phyloP scores from a whole-genome alignment of 495 filamentous ascomycete genomes.

The Aspergillus biplanus region DNA sequence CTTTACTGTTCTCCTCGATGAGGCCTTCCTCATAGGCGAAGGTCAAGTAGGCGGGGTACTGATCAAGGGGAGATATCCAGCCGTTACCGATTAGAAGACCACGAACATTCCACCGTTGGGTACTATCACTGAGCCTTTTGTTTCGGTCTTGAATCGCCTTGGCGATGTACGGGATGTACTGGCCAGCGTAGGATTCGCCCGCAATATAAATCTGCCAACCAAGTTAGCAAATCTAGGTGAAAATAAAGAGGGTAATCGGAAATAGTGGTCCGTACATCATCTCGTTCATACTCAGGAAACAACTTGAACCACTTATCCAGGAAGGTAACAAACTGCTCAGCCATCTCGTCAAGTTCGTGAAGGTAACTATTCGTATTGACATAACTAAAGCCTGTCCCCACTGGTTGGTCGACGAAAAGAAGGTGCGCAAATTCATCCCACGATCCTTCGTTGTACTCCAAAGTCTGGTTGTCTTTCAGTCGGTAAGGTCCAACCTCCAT shows the following conservation, averaged over 20 bases:
- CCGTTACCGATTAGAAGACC: constrained; percentile 95
- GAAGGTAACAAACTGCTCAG: constrained; percentile 82
- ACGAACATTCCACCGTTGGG: constrained; percentile 70
- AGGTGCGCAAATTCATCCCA: constrained; percentile 98
- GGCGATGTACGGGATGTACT: constrained; percentile 96
- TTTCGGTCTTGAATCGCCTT: constrained; percentile 86
- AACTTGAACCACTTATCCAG: constrained; percentile 86
- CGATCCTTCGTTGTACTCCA: constrained; percentile 84
- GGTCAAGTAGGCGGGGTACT: constrained; percentile 85
- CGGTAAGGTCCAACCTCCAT: constrained; percentile 98
- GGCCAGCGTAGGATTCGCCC: constrained; percentile 95
- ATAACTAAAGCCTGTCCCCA: constrained; percentile 95
- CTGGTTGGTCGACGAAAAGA: constrained; percentile 94
- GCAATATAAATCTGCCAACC: constrained; percentile 78
- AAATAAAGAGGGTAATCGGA: constrained; percentile 8
- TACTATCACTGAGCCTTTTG: constrained; percentile 37
- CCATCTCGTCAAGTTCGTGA: constrained; percentile 86
- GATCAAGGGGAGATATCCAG: constrained; percentile 88
- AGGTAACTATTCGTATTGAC: constrained; percentile 85
- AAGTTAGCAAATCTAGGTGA: constrained; percentile 32
- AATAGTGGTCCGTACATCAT: constrained; percentile 71
- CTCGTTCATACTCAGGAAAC: constrained; percentile 89
- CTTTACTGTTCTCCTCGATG: constrained; percentile 64
- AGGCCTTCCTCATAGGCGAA: constrained; percentile 77
- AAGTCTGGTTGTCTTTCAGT: constrained; percentile 71